Evolutionary conservation across 768 basidiomycete species (phyloP).

Genomic region (Phallus indusiatus): DNA sequence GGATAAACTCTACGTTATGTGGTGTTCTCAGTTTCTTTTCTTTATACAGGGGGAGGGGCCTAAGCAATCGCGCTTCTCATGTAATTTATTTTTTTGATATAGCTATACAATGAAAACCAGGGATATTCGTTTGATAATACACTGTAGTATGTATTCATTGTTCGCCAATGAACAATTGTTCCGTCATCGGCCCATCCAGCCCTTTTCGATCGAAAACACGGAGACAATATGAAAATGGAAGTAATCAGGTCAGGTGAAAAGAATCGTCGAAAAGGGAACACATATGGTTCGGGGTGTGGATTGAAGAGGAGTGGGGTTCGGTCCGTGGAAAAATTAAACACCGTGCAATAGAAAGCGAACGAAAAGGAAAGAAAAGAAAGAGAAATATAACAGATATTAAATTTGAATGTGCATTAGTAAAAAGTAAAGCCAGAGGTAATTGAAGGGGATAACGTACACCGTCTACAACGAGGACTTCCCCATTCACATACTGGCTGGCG

Average conservation of each 20-base stretch:
- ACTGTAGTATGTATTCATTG: neutral
- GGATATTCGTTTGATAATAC: neutral
- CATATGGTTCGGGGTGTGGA: neutral
- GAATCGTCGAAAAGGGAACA: neutral
- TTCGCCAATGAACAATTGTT: neutral
- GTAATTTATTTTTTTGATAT: too few species aligned
- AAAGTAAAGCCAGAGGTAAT: neutral
- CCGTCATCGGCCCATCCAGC: conserved; percentile 10
- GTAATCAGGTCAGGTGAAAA: neutral
- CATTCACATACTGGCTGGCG: conserved; percentile 64
- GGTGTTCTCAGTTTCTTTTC: too few species aligned
- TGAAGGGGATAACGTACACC: conserved; percentile 39
- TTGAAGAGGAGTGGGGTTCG: neutral
- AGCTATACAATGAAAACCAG: neutral
- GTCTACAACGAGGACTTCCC: conserved; percentile 62
- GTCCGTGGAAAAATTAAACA: neutral
- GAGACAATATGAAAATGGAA: neutral
- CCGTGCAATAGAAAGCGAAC: neutral
- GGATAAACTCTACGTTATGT: too few species aligned
- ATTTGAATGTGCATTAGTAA: neutral
- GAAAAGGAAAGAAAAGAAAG: neutral
- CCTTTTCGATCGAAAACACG: conserved; percentile 5
- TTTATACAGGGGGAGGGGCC: too few species aligned
- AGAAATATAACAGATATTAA: neutral
- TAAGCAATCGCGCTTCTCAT: too few species aligned